Evolutionary conservation across 2,329 filamentous ascomycete species (phyloP).

Genomic region (Bipolaris victoriae): DNA sequence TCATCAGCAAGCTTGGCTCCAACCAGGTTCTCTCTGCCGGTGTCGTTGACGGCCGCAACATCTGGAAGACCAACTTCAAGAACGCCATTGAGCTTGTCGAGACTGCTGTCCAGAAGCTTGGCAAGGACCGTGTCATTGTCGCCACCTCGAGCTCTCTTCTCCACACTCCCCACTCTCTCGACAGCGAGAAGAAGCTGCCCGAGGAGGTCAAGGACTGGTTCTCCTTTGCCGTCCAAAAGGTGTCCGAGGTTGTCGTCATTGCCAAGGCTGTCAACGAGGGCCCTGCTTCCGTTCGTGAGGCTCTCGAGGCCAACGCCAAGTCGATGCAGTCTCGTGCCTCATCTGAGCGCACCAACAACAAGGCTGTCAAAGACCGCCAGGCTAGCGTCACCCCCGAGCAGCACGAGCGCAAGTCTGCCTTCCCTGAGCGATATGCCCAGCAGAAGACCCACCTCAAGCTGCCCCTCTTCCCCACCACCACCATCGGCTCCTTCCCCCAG

Average conservation of each 20-base stretch:
- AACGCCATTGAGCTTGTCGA: slow-evolving; percentile 89
- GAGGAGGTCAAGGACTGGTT: slow-evolving; percentile 96
- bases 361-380: slow-evolving; percentile 95
- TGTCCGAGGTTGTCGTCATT: slow-evolving; percentile 85
- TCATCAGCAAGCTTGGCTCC: slow-evolving; percentile 80
- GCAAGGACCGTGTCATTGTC: slow-evolving; percentile 96
- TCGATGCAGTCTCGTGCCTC: slow-evolving; percentile 88
- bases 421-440: slow-evolving; percentile 81
- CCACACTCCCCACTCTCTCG: slow-evolving; percentile 97
- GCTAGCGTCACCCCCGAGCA: slow-evolving; percentile 79
- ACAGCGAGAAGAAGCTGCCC: slow-evolving; percentile 98
- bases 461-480: slow-evolving; percentile 97
- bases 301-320: slow-evolving; percentile 97
- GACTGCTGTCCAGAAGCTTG: slow-evolving; percentile 90
- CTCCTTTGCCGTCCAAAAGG: slow-evolving; percentile 97
- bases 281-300: slow-evolving; percentile 80
- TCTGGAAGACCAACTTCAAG: slow-evolving; percentile 99
- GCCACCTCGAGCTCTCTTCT: slow-evolving; percentile 97
- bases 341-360: slow-evolving; percentile 95
- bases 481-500: slow-evolving; percentile 99
- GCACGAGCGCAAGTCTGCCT: slow-evolving; percentile 92
- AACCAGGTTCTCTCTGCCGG: slow-evolving; percentile 91
- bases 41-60: slow-evolving; percentile 98
- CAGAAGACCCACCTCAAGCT: slow-evolving; percentile 94
- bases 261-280: slow-evolving; percentile 97